Evolutionary conservation across 352 stramenopile species (phyloP).

Genomic region (Globisporangium irregulare): DNA sequence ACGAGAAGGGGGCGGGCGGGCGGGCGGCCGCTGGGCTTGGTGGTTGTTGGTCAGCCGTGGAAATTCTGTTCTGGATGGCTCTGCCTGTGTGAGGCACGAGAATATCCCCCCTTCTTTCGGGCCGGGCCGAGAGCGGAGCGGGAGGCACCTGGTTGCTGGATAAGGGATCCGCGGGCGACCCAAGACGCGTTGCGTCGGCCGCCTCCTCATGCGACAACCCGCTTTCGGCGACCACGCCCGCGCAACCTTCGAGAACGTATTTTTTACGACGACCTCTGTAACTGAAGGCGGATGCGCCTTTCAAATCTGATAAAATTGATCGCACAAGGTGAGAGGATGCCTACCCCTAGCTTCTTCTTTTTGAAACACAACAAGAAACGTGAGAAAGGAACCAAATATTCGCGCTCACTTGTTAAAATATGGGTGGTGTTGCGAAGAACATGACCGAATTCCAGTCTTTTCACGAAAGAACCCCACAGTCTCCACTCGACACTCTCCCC

Average conservation of each 20-base stretch:
- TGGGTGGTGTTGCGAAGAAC: not conserved
- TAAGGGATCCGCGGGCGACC: not conserved
- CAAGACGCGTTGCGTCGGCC: not conserved
- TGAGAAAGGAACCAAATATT: not conserved
- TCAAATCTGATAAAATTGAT: not conserved
- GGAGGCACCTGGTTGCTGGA: not conserved
- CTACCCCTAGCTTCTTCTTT: not conserved
- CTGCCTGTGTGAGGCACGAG: not conserved
- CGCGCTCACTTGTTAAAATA: not conserved
- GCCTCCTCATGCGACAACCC: conserved; percentile 1
- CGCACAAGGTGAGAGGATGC: not conserved
- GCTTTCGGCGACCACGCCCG: not conserved
- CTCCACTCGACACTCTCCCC: not conserved
- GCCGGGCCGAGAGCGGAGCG: no score
- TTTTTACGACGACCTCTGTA: not conserved
- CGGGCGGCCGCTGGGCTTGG: not conserved
- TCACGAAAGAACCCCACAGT: not conserved
- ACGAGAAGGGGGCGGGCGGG: conserved; percentile 8
- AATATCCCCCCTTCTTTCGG: no score
- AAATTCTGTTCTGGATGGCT: conserved; percentile 27
- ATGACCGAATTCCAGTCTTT: conserved; percentile 14
- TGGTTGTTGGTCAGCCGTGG: conserved; percentile 30
- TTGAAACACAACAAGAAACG: not conserved
- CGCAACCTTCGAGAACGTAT: not conserved
- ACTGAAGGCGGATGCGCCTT: not conserved